These are phyloP conservation scores for Rhytidiadelphus loreus DNA, from an alignment of 225 moss, liverwort and hornwort genomes.

Conservation along the genomic window DNA sequence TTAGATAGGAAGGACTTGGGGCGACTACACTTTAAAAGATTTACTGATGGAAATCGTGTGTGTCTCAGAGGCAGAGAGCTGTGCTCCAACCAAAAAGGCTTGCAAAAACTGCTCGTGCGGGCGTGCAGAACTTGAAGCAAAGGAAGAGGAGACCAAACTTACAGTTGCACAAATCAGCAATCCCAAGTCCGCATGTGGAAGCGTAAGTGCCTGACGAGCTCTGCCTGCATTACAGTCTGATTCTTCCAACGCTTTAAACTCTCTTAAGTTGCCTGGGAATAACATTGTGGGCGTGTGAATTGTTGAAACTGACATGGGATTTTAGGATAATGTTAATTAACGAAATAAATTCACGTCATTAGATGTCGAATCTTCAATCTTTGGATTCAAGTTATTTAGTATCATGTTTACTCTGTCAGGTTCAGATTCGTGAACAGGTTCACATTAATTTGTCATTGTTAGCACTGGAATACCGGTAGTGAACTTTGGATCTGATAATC, in stretches of 20 bases:
- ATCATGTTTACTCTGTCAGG: background rate
- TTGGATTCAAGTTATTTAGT: too few relatives aligned
- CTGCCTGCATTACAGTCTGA: background rate
- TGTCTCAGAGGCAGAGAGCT: conserved; percentile 60
- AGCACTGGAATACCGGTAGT: background rate
- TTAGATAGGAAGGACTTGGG: background rate
- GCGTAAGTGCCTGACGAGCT: conserved; percentile 25
- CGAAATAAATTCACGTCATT: background rate
- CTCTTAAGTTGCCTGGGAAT: background rate
- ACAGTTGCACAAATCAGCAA: conserved; percentile 68
- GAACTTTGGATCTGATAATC: background rate
- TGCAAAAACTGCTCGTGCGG: conserved; percentile 98
- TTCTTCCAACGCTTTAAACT: background rate
- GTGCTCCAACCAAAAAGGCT: conserved; percentile 80
- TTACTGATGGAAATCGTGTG: background rate
- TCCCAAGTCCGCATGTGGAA: conserved; percentile 93
- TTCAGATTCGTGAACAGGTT: background rate
- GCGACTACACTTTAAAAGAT: background rate
- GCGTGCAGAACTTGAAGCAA: conserved; percentile 76
- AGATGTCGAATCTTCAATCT: background rate
- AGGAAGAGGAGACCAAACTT: conserved; percentile 50
- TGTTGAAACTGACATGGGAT: background rate
- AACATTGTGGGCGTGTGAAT: background rate
- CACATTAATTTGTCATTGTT: background rate
- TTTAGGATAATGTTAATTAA: background rate